Base-by-base conservation (phyloP, 768 basidiomycete species). In the Mycena filopes region DNA sequence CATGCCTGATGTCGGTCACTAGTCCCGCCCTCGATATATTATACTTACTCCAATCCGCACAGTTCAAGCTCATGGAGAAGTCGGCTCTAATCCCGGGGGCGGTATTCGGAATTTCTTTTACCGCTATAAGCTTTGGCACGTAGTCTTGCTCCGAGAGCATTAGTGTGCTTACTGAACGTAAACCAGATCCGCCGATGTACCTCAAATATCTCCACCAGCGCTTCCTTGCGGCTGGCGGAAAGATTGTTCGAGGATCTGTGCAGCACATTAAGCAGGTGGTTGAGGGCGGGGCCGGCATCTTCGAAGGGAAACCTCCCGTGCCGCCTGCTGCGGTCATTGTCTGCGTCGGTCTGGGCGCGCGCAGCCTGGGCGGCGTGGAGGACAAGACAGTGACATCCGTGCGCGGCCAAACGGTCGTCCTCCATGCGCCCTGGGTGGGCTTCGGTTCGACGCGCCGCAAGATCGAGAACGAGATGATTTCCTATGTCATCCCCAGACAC, bases 401-500 rank as follows among this genome's bases (percentile, higher is more conserved):
- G 68, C 80, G 88, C 31, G 90, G 90, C 7, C 90, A 91, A 73
- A 83, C 87, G 0, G 83, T 90, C 8, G 73, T 90, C 20, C 80
- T 90, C 25, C 72, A 81, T 53, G 86, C 87, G 4, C 83, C 86
- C 1, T 72, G 76, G 58, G 74, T 87, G 48, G 77, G 29, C 21
- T 70, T 72, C 23, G 72, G 68, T 0, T 47, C 67, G 29, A 69
- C 70, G 18, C 55, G 67, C 20, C 64, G 66, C 25, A 62, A 53
- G 13, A 65, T 66, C 21, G 55, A 57, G 31, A 60, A 68, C 40
- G 72, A 56, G 29, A 26, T 68, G 54, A 72, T 75, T 9, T 82
- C 83, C 3, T 91, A 91, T 74, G 83, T 90, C 68, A 90, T 91
- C 68, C 88, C 90, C 21, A 83, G 89, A 23, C 83, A 87, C 16